Evolutionary conservation across 129 eudicot species (phyloP).

Genomic region (Flaveria robusta): DNA sequence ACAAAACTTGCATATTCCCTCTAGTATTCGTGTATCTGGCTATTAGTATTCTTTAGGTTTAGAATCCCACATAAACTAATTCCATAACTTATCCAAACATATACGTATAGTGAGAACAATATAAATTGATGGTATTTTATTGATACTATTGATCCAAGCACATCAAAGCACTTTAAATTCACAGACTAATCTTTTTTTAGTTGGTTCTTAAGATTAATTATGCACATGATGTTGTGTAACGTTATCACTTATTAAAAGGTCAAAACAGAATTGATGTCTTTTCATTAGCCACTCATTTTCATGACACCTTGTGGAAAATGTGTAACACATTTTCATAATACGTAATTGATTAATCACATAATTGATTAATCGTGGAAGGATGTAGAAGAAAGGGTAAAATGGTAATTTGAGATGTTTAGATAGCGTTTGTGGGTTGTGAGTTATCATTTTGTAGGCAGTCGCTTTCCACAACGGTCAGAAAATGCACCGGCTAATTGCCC

Average conservation of each 20-base stretch:
- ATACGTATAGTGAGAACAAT: too few relatives aligned
- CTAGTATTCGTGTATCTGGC: neutral
- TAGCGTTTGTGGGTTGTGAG: slow-evolving; percentile 26
- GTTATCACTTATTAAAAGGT: neutral
- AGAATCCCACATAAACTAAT: too few relatives aligned
- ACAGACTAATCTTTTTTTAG: neutral
- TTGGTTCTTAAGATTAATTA: neutral
- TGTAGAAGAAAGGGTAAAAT: slow-evolving; percentile 29
- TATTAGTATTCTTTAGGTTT: neutral
- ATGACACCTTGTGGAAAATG: neutral
- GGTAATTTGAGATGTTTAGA: slow-evolving; percentile 9
- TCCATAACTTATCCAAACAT: neutral
- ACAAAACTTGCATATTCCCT: neutral
- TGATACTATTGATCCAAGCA: neutral
- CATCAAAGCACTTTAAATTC: neutral
- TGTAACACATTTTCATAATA: too few relatives aligned
- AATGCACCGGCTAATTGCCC: slow-evolving; percentile 40
- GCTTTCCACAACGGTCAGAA: slow-evolving; percentile 38
- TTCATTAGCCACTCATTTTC: neutral
- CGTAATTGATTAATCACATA: too few relatives aligned
- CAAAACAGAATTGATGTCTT: too few relatives aligned
- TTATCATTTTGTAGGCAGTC: slow-evolving; percentile 20
- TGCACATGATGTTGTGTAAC: neutral
- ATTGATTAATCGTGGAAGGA: slow-evolving; percentile 3
- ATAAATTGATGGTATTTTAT: neutral